Conservation (phyloP, 768 basidiomycete genomes). For the Ramaria sp. region DNA sequence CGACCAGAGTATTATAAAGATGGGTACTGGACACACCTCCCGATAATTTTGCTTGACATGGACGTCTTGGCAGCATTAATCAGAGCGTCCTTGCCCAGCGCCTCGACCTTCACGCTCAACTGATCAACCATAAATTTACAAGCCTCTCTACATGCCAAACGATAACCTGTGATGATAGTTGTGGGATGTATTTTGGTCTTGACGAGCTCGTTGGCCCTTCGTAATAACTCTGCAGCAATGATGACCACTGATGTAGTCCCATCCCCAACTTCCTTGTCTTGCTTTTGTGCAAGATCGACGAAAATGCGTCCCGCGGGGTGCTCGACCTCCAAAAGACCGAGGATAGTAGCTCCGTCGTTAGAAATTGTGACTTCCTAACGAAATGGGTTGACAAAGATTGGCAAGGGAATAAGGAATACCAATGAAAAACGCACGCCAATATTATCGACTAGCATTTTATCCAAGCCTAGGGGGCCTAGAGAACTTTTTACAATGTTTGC, state of each 20-base stretch:
- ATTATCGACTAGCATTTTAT: constrained; percentile 97
- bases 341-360: constrained; percentile 99
- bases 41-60: constrained; percentile 98
- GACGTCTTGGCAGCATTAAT: constrained; percentile 96
- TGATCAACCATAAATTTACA: constrained; percentile 98
- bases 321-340: constrained; percentile 85
- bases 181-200: constrained; percentile 98
- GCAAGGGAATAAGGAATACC: not conserved
- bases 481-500: constrained; percentile 97
- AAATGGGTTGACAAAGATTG: not conserved
- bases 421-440: constrained; percentile 59
- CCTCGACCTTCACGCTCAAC: constrained; percentile 86
- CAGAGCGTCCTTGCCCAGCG: constrained; percentile 83
- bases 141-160: constrained; percentile 93
- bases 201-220: constrained; percentile 94
- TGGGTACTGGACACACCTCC: constrained; percentile 54
- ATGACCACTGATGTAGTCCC: constrained; percentile 98
- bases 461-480: constrained; percentile 86
- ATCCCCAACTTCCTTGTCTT: constrained; percentile 99
- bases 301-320: constrained; percentile 97
- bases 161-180: constrained; percentile 97
- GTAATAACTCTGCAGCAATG: constrained; percentile 91
- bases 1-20: not conserved
- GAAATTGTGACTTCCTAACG: constrained; percentile 95
- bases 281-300: constrained; percentile 96